Percentiles rank a stretch among this genome's conserved stretches.
phyloP scores from a whole-genome alignment of 345 rosid genomes.

The Rhodamnia argentea region DNA sequence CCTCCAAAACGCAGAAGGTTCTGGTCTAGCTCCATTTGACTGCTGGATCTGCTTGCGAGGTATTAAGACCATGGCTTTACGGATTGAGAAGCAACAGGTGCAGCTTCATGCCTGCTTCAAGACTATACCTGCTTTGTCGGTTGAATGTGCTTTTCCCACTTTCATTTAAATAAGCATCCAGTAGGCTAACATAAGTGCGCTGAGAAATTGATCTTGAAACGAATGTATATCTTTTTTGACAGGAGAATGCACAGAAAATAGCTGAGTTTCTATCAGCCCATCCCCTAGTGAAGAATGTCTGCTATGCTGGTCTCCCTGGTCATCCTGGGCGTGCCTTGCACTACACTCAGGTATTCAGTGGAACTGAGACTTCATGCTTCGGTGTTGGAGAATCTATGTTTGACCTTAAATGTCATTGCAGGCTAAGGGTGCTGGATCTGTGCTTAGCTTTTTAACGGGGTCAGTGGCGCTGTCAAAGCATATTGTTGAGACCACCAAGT shows the following conservation, averaged over 20 bases:
- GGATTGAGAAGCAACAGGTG: slow-evolving; percentile 95
- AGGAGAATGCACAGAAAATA: slow-evolving; percentile 87
- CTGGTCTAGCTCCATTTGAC: slow-evolving; percentile 94
- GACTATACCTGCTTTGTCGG: not conserved
- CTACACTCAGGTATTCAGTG: slow-evolving; percentile 67
- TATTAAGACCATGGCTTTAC: slow-evolving; percentile 87
- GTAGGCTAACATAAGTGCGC: not conserved
- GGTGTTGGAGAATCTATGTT: not conserved
- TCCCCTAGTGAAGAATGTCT: slow-evolving; percentile 76
- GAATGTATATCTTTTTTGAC: not conserved
- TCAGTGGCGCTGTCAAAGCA: slow-evolving; percentile 81
- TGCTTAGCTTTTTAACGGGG: slow-evolving; percentile 91
- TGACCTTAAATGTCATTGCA: slow-evolving; percentile 13
- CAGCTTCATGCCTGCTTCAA: not conserved
- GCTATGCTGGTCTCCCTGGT: slow-evolving; percentile 75
- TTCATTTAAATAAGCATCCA: not conserved
- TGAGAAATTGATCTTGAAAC: not conserved
- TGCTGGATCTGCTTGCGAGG: slow-evolving; percentile 96
- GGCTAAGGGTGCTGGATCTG: slow-evolving; percentile 97
- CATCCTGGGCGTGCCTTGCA: slow-evolving; percentile 86
- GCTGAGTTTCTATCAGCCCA: slow-evolving; percentile 76
- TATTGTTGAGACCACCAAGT: slow-evolving; percentile 75
- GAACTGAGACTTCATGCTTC: not conserved
- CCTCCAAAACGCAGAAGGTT: slow-evolving; percentile 93
- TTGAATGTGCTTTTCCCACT: not conserved